These are phyloP conservation scores for Cladophialophora immunda DNA, from an alignment of 2,329 filamentous ascomycete genomes.

Conservation along the genomic window DNA sequence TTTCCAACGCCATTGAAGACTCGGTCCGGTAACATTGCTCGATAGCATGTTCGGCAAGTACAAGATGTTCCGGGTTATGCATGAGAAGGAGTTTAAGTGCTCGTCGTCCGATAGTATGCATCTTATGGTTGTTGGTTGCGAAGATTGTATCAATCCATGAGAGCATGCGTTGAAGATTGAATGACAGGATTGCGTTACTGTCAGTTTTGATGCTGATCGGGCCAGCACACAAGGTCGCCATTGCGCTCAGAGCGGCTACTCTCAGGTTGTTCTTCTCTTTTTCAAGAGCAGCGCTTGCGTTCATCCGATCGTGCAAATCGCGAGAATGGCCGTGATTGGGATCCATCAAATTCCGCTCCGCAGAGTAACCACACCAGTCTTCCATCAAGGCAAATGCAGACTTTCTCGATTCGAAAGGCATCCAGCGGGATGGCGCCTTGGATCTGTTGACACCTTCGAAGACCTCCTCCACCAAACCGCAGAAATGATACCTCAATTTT, in stretches of 20 bases:
- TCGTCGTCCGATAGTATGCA: constrained; percentile 86
- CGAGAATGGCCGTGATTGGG: constrained; percentile 67
- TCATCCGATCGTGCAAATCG: constrained; percentile 70
- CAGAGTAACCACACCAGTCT: constrained; percentile 98
- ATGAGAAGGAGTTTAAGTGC: constrained; percentile 89
- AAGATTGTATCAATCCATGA: constrained; percentile 97
- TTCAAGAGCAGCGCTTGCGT: constrained; percentile 88
- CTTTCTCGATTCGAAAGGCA: constrained; percentile 95
- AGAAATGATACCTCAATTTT: constrained; percentile 89
- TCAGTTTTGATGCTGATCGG: constrained; percentile 89
- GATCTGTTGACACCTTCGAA: constrained; percentile 91
- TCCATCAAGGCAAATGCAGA: constrained; percentile 97
- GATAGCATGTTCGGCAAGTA: constrained; percentile 88
- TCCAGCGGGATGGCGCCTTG: constrained; percentile 87
- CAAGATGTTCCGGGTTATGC: constrained; percentile 86
- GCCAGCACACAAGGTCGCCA: constrained; percentile 85
- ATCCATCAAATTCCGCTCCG: constrained; percentile 85
- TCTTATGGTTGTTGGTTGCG: constrained; percentile 86
- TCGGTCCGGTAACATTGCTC: constrained; percentile 88
- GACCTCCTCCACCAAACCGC: constrained; percentile 88
- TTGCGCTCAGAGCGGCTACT: constrained; percentile 89
- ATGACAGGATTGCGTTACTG: constrained; percentile 85
- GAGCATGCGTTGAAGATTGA: constrained; percentile 91
- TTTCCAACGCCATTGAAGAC: constrained; percentile 83
- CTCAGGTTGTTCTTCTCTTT: constrained; percentile 95